Percentiles rank a stretch among this genome's conserved stretches.
phyloP scores from a whole-genome alignment of 345 rosid genomes.

The Angophora floribunda region DNA sequence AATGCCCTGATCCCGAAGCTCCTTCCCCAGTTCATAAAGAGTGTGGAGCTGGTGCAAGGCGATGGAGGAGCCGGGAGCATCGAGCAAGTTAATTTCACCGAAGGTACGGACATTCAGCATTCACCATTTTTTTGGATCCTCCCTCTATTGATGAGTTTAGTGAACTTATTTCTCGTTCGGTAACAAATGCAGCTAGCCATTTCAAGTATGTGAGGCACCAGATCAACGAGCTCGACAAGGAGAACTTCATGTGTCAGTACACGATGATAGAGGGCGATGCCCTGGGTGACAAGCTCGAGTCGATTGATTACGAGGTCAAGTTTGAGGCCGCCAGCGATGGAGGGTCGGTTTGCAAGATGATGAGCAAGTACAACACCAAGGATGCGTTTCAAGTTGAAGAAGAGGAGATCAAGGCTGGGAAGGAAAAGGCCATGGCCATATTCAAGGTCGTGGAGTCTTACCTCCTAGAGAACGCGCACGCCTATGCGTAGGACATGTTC shows the following conservation, averaged over 20 bases:
- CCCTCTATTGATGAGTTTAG: neutral
- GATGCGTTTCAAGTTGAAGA: neutral
- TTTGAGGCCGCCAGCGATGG: slow-evolving; percentile 10
- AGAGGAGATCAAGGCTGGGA: slow-evolving; percentile 16
- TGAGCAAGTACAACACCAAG: slow-evolving; percentile 12
- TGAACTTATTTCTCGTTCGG: neutral
- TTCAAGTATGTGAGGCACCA: slow-evolving; percentile 10
- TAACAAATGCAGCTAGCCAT: neutral
- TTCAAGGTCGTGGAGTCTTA: slow-evolving; percentile 25
- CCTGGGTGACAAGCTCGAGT: slow-evolving; percentile 8
- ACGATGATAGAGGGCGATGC: slow-evolving; percentile 21
- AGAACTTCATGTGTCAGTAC: slow-evolving; percentile 1
- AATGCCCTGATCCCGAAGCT: slow-evolving; percentile 10
- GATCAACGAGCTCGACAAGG: slow-evolving; percentile 1
- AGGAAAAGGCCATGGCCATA: slow-evolving; percentile 9
- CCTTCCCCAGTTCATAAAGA: slow-evolving; percentile 12
- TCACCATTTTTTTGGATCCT: neutral
- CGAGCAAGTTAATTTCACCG: slow-evolving; percentile 14
- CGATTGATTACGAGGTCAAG: slow-evolving; percentile 13
- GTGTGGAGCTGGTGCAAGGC: slow-evolving; percentile 7
- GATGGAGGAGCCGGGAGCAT: slow-evolving; percentile 26
- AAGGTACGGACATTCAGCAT: neutral
- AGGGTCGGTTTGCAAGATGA: slow-evolving; percentile 7
- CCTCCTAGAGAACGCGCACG: slow-evolving; percentile 19
- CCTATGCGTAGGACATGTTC: neutral